A percentile compares a stretch with the other conserved stretches of the same genome.
Conservation (phyloP, 1,284 basidiomycete species). For the Ceratobasidium sp. region DNA sequence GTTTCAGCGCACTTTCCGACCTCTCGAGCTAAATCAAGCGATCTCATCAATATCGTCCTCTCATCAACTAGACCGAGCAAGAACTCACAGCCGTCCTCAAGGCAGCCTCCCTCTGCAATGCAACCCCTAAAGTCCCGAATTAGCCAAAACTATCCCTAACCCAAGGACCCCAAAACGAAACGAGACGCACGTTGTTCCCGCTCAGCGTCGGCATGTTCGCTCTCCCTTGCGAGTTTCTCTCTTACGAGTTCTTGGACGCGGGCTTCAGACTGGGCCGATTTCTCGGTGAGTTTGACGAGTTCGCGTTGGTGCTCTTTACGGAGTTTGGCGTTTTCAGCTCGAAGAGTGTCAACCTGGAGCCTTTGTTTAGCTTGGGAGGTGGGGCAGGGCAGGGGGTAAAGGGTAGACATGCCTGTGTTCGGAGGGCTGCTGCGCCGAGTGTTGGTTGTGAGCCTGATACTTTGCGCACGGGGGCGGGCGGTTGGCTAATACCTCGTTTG, state of each 20-base stretch:
- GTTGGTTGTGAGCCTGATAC: conserved; percentile 43
- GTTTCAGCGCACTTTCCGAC: conserved; percentile 48
- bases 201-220: conserved; percentile 36
- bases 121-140: conserved; percentile 33
- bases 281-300: conserved; percentile 25
- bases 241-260: conserved; percentile 45
- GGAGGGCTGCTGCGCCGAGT: conserved; percentile 36
- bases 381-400: background rate
- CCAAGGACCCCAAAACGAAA: conserved; percentile 7
- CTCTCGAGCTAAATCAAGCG: conserved; percentile 48
- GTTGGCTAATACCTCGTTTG: conserved; percentile 28
- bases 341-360: conserved; percentile 46
- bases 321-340: conserved; percentile 47
- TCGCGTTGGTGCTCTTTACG: conserved; percentile 42
- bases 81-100: conserved; percentile 43
- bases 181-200: conserved; percentile 40
- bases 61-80: background rate
- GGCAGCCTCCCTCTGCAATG: conserved; percentile 38
- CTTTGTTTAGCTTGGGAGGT: background rate
- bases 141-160: background rate
- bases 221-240: conserved; percentile 45
- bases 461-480: conserved; percentile 18
- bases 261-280: conserved; percentile 37
- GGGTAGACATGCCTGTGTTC: conserved; percentile 5
- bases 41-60: conserved; percentile 14